Evolutionary conservation across 1,284 basidiomycete species (phyloP).

Genomic region (Termitomyces sp.): DNA sequence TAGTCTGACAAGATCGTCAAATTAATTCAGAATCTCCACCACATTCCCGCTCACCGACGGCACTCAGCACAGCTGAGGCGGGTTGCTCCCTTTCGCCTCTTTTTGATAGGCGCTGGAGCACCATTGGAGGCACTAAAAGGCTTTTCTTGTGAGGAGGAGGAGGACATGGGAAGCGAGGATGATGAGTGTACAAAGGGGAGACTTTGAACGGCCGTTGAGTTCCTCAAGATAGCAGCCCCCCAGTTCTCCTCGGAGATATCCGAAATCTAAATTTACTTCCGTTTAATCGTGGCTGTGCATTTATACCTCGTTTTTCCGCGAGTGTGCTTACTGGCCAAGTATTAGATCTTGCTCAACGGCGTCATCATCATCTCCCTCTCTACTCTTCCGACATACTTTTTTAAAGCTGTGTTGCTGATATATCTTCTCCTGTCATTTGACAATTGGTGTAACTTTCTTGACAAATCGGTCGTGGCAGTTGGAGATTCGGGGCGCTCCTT

Average conservation of each 20-base stretch:
- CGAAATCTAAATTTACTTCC: constrained; percentile 18
- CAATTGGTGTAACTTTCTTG: constrained; percentile 9
- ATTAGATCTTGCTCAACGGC: neutral
- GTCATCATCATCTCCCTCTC: neutral
- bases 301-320: neutral
- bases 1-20: constrained; percentile 37
- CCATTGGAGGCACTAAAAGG: constrained; percentile 28
- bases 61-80: constrained; percentile 75
- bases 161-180: constrained; percentile 34
- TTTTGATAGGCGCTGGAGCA: constrained; percentile 45
- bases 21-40: constrained; percentile 6
- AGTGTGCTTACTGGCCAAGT: no score
- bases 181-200: constrained; percentile 23
- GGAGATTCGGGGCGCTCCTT: neutral
- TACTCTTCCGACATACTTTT: neutral
- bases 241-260: constrained; percentile 19
- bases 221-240: constrained; percentile 10
- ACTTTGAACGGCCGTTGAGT: neutral
- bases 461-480: constrained; percentile 4
- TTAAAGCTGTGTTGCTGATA: neutral
- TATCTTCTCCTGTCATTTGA: neutral
- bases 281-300: constrained; percentile 10
- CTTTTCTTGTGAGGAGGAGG: constrained; percentile 29
- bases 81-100: constrained; percentile 70
- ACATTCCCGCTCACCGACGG: constrained; percentile 39